Evolutionary conservation across 1,139 yeast species (phyloP).

Genomic region (Saccharomyces hybrid): DNA sequence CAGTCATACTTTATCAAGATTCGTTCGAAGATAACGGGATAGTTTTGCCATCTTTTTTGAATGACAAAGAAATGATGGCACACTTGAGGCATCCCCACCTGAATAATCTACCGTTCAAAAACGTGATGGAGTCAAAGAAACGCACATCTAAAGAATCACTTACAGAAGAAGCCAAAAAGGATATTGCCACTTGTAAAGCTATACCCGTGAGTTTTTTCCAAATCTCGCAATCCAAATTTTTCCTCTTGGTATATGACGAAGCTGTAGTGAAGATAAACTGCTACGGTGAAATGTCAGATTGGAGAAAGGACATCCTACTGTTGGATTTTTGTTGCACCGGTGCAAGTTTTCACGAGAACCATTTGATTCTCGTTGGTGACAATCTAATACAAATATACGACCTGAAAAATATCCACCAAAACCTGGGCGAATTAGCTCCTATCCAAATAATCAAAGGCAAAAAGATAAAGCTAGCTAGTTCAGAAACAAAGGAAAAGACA

Average conservation of each 20-base stretch:
- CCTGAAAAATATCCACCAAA: slow-evolving; percentile 35
- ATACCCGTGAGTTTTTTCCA: slow-evolving; percentile 60
- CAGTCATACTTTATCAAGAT: slow-evolving; percentile 51
- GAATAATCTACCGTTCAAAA: slow-evolving; percentile 25
- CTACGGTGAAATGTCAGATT: slow-evolving; percentile 54
- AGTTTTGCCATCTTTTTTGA: slow-evolving; percentile 44
- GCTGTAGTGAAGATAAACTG: slow-evolving; percentile 66
- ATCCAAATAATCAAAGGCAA: slow-evolving; percentile 72
- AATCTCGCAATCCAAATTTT: slow-evolving; percentile 42
- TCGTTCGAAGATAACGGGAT: slow-evolving; percentile 51
- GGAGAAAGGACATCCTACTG: slow-evolving; percentile 43
- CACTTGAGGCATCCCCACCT: slow-evolving; percentile 27
- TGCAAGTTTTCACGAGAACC: slow-evolving; percentile 51
- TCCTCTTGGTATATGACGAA: slow-evolving; percentile 62
- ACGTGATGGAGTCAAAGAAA: slow-evolving; percentile 31
- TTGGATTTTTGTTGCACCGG: slow-evolving; percentile 56
- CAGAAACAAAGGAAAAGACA: slow-evolving; percentile 38
- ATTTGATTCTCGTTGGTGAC: slow-evolving; percentile 54
- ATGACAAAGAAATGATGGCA: slow-evolving; percentile 19
- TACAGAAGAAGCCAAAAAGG: slow-evolving; percentile 29
- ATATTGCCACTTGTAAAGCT: slow-evolving; percentile 27
- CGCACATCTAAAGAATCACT: slow-evolving; percentile 33
- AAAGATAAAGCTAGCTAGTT: slow-evolving; percentile 44
- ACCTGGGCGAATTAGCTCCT: slow-evolving; percentile 35
- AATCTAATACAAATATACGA: slow-evolving; percentile 66